Percentiles rank a stretch among this genome's conserved stretches.
phyloP scores from a whole-genome alignment of 805 yeast species.

The Scheffersomyces lignosus region DNA sequence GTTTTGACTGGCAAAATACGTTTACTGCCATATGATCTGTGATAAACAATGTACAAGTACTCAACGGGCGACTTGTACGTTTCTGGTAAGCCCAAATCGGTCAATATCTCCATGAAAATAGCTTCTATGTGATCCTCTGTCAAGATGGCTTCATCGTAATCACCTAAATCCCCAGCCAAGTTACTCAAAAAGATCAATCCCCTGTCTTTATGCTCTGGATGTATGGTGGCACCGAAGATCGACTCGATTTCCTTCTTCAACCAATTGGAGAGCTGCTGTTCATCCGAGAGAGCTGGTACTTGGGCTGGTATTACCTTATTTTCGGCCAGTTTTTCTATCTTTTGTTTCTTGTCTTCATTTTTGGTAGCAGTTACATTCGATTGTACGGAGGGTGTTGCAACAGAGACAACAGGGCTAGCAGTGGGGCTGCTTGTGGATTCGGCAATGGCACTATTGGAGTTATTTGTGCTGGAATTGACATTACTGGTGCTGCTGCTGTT shows the following conservation, averaged over 20 bases:
- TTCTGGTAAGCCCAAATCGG: slow-evolving; percentile 51
- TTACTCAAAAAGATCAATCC: slow-evolving; percentile 22
- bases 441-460: background rate
- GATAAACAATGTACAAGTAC: slow-evolving; percentile 50
- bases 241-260: slow-evolving; percentile 33
- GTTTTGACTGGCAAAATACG: slow-evolving; percentile 46
- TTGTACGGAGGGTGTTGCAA: too few species aligned
- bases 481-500: slow-evolving; percentile 1
- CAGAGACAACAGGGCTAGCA: too few species aligned
- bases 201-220: slow-evolving; percentile 12
- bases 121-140: slow-evolving; percentile 44
- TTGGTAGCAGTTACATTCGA: too few species aligned
- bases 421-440: background rate
- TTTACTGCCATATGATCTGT: slow-evolving; percentile 37
- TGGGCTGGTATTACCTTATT: background rate
- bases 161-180: slow-evolving; percentile 19
- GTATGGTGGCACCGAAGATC: slow-evolving; percentile 35
- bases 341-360: too few species aligned
- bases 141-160: slow-evolving; percentile 14
- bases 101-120: slow-evolving; percentile 53
- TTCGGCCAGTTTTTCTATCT: too few species aligned
- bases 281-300: slow-evolving; percentile 7
- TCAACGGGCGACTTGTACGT: slow-evolving; percentile 38
- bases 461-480: slow-evolving; percentile 1
- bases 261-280: slow-evolving; percentile 40